Percentiles rank a stretch among this genome's conserved stretches.
Conservation (phyloP, 1,139 yeast species). For the Saccharomyces pastorianus region DNA sequence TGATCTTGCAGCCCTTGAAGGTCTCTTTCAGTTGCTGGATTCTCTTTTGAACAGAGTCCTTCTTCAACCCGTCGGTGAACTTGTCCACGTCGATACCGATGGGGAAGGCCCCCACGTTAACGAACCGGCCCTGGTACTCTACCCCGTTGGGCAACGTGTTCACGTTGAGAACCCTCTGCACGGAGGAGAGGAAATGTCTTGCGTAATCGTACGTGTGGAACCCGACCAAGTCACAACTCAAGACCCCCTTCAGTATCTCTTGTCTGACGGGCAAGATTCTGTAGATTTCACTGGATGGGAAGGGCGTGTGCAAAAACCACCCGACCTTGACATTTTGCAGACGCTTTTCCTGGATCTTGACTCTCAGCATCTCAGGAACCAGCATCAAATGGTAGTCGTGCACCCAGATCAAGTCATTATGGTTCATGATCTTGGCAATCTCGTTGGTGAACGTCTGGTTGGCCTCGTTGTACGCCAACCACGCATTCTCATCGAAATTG, state of each 20-base stretch:
- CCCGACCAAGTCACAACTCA: slow-evolving; percentile 91
- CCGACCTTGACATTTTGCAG: slow-evolving; percentile 66
- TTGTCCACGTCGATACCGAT: slow-evolving; percentile 95
- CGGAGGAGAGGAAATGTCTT: slow-evolving; percentile 90
- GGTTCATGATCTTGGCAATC: slow-evolving; percentile 63
- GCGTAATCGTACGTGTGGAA: slow-evolving; percentile 98
- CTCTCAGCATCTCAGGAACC: slow-evolving; percentile 79
- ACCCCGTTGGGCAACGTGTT: slow-evolving; percentile 90
- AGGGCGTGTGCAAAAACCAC: slow-evolving; percentile 94
- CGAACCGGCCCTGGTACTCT: slow-evolving; percentile 65
- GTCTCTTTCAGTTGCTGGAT: slow-evolving; percentile 53
- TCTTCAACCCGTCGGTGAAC: slow-evolving; percentile 70
- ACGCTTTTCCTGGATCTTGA: slow-evolving; percentile 37
- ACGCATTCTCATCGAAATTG: slow-evolving; percentile 93
- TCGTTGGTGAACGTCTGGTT: slow-evolving; percentile 73
- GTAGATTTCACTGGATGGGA: slow-evolving; percentile 94
- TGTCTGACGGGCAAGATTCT: slow-evolving; percentile 91
- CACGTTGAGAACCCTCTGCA: slow-evolving; percentile 75
- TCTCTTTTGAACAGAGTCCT: slow-evolving; percentile 55
- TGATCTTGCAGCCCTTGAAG: slow-evolving; percentile 66
- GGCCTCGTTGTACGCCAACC: slow-evolving; percentile 97
- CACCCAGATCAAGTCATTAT: slow-evolving; percentile 90
- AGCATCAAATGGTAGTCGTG: slow-evolving; percentile 97
- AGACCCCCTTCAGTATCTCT: slow-evolving; percentile 83
- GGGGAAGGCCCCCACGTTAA: slow-evolving; percentile 92